Base-by-base conservation (phyloP, 2,329 filamentous ascomycete species). In the Dryadomyces quercivorus region DNA sequence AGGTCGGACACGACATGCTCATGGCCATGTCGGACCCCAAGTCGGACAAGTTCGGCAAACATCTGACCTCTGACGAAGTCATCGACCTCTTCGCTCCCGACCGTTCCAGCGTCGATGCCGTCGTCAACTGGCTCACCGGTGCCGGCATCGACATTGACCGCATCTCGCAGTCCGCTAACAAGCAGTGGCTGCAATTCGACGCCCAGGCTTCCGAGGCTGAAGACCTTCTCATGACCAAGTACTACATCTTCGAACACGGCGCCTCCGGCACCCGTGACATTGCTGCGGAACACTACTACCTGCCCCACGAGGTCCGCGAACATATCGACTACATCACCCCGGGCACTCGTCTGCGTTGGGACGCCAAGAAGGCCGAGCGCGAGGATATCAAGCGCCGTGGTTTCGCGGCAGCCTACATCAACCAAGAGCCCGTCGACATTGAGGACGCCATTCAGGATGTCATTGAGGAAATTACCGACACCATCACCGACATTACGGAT, bases 271-370 rank as follows among this genome's bases (percentile, higher is more conserved):
- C 58, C 1, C 57, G 55, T 5, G 59, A 63, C 48, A 51, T 64
- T 5, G 61, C 60, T 1, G 55, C 57, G 31, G 49, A 55, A 38
- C 59, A 61, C 56, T 66, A 65, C 61, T 74, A 76, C 56, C 64
- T 80, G 5, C 77, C 77, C 1, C 66, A 67, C 31, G 62, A 71
- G 44, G 59, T 80, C 15, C 68, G 68, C 46, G 59, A 67, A 12
- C 74, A 80, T 55, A 67, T 81, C 52, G 77, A 81, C 64, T 80
- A 79, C 62, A 72, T 81, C 42, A 80, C 73, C 1, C 77, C 77
- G 0, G 76, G 76, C 16, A 72, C 78, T 58, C 76, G 75, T 57
- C 67, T 80, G n/a, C 65, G 66, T 15, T 44, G 21, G 44, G 44
- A 44, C 22, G 34, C 15, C 21, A 9, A 34, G 21, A 52, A 46